Base-by-base conservation (phyloP, 345 rosid genomes). In the Mercurialis annua region DNA sequence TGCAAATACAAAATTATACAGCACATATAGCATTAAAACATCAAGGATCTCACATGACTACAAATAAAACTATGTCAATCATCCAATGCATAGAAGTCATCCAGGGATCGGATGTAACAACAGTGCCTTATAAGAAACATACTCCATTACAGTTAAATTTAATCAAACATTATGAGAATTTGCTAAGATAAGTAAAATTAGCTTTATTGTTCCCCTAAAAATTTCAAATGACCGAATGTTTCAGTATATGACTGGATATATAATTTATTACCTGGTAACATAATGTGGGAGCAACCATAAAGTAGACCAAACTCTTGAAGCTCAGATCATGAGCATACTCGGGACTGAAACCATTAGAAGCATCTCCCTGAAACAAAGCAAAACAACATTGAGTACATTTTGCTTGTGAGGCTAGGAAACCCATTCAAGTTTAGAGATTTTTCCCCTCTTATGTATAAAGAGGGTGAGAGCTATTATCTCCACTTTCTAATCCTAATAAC, bases 261-360 rank as follows among this genome's bases (percentile, higher is more conserved):
- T 18, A 17, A 40, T 34, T 36, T 24, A 42, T 59, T 80, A 94
- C 99, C 99, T 94, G 99, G 82, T 92, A 94, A 75, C 99, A 94
- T 70, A 94, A 76, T 20, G 98, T 94, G 61, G 99, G 99, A 65
- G 99, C 97, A 66, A 87, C 82, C 98, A 94, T 94, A 79, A 94
- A 92, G 80, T 92, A 94, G 16, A 70, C 85, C 89, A 94, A 86
- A 74, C 87, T 84, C 84, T 82, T 85, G 74, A 91, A 83, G 83
- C 72, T 81, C 67, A 80, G 88, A 52, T 78, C 78, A 49, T 75
- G 78, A 26, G 80, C 61, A 77, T 63, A 73, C 44, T 78, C 96
- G 30, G 48, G 70, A 79, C 66, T 70, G 40, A 66, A 43, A 71
- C 77, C 59, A 71, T 62, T 47, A 5, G 36, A 18, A 20, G 23